phyloP scores from a whole-genome alignment of 1,284 basidiomycete species.

The Moesziomyces sp. region DNA sequence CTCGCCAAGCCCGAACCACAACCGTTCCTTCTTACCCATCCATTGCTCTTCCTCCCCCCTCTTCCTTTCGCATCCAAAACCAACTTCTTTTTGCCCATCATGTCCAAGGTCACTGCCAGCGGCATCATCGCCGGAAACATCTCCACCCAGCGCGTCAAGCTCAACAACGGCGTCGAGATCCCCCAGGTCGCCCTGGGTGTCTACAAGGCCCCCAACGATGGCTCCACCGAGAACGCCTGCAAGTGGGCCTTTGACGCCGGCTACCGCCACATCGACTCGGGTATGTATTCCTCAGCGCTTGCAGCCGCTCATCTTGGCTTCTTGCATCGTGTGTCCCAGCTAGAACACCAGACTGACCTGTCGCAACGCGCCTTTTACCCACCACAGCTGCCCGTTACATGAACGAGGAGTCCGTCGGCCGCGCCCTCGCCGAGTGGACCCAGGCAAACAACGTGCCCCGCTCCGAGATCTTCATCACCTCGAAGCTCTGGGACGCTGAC shows the following conservation, averaged over 20 bases:
- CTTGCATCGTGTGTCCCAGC: too few species aligned
- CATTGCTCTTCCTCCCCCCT: constrained; percentile 6
- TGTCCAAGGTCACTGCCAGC: constrained; percentile 48
- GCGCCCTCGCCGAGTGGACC: constrained; percentile 64
- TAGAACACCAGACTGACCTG: not conserved
- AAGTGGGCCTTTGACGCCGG: constrained; percentile 67
- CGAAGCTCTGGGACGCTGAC: constrained; percentile 67
- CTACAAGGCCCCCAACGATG: constrained; percentile 67
- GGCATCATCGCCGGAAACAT: constrained; percentile 53
- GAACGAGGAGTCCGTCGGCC: constrained; percentile 67
- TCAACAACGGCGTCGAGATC: constrained; percentile 62
- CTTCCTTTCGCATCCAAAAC: constrained; percentile 3
- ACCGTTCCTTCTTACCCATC: constrained; percentile 15
- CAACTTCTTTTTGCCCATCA: constrained; percentile 21
- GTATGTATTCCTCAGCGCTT: constrained; percentile 22
- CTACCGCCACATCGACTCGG: constrained; percentile 67
- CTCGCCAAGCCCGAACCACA: constrained; percentile 17
- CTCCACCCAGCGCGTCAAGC: constrained; percentile 63
- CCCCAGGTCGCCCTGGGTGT: constrained; percentile 66
- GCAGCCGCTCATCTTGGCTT: too few species aligned
- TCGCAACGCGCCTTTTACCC: not conserved
- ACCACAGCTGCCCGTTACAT: constrained; percentile 59
- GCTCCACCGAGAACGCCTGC: constrained; percentile 65
- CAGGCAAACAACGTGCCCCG: constrained; percentile 60
- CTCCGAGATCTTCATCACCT: constrained; percentile 68